Conservation (phyloP, 2,329 filamentous ascomycete species). For the Nigrograna mackinnonii region DNA sequence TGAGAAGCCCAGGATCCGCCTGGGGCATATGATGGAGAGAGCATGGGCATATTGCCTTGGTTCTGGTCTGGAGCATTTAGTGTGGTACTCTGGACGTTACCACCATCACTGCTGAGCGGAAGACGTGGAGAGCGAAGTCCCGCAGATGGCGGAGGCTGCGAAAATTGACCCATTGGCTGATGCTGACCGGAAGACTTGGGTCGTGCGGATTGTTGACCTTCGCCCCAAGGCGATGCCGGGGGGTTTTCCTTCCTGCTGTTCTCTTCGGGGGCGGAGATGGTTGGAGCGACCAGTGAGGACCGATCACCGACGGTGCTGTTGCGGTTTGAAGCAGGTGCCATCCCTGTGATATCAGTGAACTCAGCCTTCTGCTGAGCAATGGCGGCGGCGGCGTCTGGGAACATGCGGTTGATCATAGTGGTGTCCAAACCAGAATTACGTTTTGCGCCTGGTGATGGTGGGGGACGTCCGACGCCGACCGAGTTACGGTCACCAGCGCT, state of each 20-base stretch:
- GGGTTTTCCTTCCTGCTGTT: conserved; percentile 64
- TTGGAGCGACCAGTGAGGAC: conserved; percentile 72
- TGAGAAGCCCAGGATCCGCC: conserved; percentile 98
- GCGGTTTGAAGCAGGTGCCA: conserved; percentile 85
- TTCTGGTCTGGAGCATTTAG: conserved; percentile 73
- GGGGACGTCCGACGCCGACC: conserved; percentile 70
- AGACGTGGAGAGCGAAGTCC: conserved; percentile 81
- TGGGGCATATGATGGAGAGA: conserved; percentile 77
- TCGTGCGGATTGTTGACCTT: conserved; percentile 60
- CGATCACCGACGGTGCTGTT: conserved; percentile 85
- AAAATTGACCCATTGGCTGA: conserved; percentile 85
- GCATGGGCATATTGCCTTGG: conserved; percentile 72
- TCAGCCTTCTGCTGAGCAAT: conserved; percentile 98
- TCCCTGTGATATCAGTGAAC: conserved; percentile 93
- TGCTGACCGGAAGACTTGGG: conserved; percentile 81
- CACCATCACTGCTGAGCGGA: conserved; percentile 64
- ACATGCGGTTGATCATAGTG: conserved; percentile 97
- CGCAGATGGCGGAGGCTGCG: conserved; percentile 74
- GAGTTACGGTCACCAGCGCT: conserved; percentile 89
- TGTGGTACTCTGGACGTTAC: conserved; percentile 81
- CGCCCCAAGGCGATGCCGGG: conserved; percentile 82
- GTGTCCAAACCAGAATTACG: conserved; percentile 93
- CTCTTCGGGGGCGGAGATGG: conserved; percentile 72
- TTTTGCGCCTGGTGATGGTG: conserved; percentile 75
- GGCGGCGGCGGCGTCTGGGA: conserved; percentile 96